Conservation (phyloP, 768 basidiomycete species). For the Cystofilobasidium capitatum region DNA sequence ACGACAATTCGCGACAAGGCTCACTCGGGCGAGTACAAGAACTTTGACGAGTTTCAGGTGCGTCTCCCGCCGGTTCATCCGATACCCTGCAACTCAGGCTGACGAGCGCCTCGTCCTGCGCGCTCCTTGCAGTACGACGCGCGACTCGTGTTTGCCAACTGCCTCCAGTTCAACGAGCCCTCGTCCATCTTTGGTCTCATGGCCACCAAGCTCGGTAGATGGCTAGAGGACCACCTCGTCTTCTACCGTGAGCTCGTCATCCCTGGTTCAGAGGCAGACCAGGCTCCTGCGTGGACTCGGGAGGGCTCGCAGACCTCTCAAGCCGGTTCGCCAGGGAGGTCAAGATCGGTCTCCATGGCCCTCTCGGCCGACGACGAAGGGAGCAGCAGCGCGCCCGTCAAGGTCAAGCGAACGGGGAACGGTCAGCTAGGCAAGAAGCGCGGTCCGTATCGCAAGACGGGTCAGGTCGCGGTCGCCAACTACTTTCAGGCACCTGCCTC, state of each 20-base stretch:
- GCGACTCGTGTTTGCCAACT: constrained; percentile 88
- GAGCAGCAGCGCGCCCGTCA: background rate
- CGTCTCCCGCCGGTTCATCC: background rate
- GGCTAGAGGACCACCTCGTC: constrained; percentile 15
- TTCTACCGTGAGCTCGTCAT: constrained; percentile 18
- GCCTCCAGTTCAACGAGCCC: constrained; percentile 79
- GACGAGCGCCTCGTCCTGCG: background rate
- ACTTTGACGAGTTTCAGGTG: constrained; percentile 20
- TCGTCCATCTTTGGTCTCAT: constrained; percentile 46
- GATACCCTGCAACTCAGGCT: no score
- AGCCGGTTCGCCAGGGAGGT: background rate
- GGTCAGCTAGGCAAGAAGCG: constrained; percentile 25
- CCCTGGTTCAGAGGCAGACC: background rate
- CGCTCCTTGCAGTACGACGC: constrained; percentile 61
- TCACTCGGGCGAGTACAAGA: constrained; percentile 59
- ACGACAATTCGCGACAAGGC: constrained; percentile 78
- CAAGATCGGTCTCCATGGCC: background rate
- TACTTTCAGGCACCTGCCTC: background rate
- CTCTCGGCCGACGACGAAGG: background rate
- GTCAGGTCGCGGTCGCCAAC: background rate
- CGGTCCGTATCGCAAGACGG: constrained; percentile 19
- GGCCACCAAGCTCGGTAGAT: constrained; percentile 20
- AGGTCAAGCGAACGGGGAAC: constrained; percentile 4
- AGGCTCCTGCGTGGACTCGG: background rate
- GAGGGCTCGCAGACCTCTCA: background rate